These are phyloP conservation scores for Paramecium sonneborni DNA, from an alignment of 73 alveolate species.

Conservation along the genomic window DNA sequence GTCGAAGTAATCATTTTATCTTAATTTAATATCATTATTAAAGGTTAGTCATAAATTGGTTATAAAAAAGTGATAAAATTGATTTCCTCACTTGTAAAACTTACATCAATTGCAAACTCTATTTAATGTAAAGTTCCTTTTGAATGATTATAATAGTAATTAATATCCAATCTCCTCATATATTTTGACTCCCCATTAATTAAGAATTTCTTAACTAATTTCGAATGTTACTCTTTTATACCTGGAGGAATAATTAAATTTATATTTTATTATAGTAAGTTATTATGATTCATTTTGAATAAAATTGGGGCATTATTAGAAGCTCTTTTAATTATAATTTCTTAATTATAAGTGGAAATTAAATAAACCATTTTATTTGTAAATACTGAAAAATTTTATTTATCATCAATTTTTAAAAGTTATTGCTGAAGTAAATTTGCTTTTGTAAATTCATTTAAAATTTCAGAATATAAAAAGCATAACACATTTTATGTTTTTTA, in stretches of 20 bases:
- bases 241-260: slow-evolving; percentile 9
- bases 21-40: neutral
- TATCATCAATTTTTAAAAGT: neutral
- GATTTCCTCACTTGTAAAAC: slow-evolving; percentile 31
- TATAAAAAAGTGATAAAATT: neutral
- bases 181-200: neutral
- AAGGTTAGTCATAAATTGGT: neutral
- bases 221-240: neutral
- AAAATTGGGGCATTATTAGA: neutral
- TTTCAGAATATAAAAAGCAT: neutral
- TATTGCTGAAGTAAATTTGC: neutral
- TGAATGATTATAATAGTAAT: neutral
- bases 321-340: neutral
- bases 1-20: neutral
- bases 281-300: neutral
- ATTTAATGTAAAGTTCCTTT: neutral
- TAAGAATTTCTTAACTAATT: neutral
- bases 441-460: neutral
- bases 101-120: slow-evolving; percentile 10
- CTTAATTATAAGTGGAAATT: neutral
- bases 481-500: neutral
- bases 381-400: neutral
- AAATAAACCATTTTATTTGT: neutral
- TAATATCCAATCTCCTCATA: neutral
- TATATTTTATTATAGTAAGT: neutral